Conservation (phyloP, 345 rosid species). For the Nasturtium officinale region DNA sequence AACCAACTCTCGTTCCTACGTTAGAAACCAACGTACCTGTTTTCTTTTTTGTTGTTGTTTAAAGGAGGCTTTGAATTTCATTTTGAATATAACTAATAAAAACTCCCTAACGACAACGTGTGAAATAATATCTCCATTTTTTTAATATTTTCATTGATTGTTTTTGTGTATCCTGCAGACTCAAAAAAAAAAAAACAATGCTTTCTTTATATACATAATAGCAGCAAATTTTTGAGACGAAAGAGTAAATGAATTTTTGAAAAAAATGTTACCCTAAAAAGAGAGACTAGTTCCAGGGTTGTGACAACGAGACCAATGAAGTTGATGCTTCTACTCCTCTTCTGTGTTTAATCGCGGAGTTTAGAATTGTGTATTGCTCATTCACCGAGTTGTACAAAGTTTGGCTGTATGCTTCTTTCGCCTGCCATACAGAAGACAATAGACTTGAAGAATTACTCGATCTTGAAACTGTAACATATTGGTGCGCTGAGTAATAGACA, state of each 20-base stretch:
- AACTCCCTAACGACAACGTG: slow-evolving; percentile 27
- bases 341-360: slow-evolving; percentile 66
- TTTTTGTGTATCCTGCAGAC: slow-evolving; percentile 37
- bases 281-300: slow-evolving; percentile 67
- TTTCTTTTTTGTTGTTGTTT: background rate
- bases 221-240: background rate
- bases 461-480: background rate
- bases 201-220: background rate
- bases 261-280: slow-evolving; percentile 33
- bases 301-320: slow-evolving; percentile 69
- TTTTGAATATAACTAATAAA: background rate
- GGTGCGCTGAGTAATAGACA: slow-evolving; percentile 21
- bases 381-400: slow-evolving; percentile 59
- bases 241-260: background rate
- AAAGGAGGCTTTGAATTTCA: slow-evolving; percentile 21
- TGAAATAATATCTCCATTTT: slow-evolving; percentile 31
- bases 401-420: slow-evolving; percentile 61
- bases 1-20: slow-evolving; percentile 30
- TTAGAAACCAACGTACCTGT: slow-evolving; percentile 35
- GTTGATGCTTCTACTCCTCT: slow-evolving; percentile 71
- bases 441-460: background rate
- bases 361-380: slow-evolving; percentile 70
- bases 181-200: background rate
- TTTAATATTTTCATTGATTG: slow-evolving; percentile 31
- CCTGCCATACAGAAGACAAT: slow-evolving; percentile 50